Conservation (phyloP, 73 alveolate genomes). For the Paramecium bursaria region DNA sequence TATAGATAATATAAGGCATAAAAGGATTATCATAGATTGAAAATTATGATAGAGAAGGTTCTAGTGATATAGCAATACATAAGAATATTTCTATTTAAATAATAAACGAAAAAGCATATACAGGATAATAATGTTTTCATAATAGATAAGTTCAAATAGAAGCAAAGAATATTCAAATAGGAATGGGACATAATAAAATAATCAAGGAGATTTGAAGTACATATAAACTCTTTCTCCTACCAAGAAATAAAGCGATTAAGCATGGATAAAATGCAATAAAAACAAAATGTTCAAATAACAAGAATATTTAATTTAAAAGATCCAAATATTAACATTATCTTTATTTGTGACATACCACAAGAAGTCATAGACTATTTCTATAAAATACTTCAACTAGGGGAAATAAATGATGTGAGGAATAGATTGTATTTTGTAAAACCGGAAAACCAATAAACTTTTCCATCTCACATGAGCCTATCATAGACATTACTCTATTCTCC, state of each 20-base stretch:
- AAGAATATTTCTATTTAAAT: constrained; percentile 72
- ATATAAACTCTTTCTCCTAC: constrained; percentile 83
- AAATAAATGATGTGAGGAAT: constrained; percentile 85
- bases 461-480: constrained; percentile 91
- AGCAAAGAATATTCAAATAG: constrained; percentile 87
- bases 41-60: constrained; percentile 77
- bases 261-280: constrained; percentile 89
- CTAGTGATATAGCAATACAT: constrained; percentile 73
- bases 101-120: constrained; percentile 74
- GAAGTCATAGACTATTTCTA: constrained; percentile 87
- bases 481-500: constrained; percentile 91
- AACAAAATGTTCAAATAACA: constrained; percentile 91
- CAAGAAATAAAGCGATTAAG: constrained; percentile 85
- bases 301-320: constrained; percentile 94
- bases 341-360: constrained; percentile 90
- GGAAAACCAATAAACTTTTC: constrained; percentile 85
- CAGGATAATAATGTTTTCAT: constrained; percentile 73
- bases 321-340: constrained; percentile 89
- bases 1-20: constrained; percentile 79
- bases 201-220: constrained; percentile 90
- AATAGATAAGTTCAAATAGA: constrained; percentile 82
- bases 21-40: constrained; percentile 77
- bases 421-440: constrained; percentile 93
- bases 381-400: constrained; percentile 94
- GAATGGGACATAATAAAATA: constrained; percentile 90